Conservation (phyloP, 805 yeast species). For the Clavispora vitiphila region DNA sequence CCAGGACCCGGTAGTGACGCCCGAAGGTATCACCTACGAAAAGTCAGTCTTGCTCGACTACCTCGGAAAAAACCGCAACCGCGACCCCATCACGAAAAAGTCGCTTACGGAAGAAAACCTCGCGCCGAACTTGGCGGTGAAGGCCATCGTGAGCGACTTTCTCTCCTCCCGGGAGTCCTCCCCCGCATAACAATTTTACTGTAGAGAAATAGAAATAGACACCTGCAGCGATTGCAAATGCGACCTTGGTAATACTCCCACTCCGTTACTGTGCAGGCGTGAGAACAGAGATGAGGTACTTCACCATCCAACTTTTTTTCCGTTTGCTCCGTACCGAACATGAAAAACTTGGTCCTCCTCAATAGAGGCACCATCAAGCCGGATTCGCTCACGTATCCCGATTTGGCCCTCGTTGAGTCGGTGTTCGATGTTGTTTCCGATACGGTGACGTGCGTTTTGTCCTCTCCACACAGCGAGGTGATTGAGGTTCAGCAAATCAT, state of each 20-base stretch:
- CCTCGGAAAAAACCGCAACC: slow-evolving; percentile 22
- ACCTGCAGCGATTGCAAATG: neutral
- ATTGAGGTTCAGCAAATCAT: slow-evolving; percentile 74
- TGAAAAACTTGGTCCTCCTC: slow-evolving; percentile 48
- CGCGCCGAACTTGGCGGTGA: slow-evolving; percentile 37
- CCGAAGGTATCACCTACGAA: slow-evolving; percentile 41
- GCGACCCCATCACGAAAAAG: slow-evolving; percentile 40
- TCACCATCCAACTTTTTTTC: neutral
- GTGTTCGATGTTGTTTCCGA: slow-evolving; percentile 72
- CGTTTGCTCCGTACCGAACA: slow-evolving; percentile 8
- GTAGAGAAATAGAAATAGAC: no score
- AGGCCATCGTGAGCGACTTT: slow-evolving; percentile 8
- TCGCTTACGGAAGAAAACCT: slow-evolving; percentile 29
- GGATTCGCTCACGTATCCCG: slow-evolving; percentile 59
- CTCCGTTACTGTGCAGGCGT: neutral
- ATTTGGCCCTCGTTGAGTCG: slow-evolving; percentile 48
- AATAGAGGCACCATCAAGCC: slow-evolving; percentile 52
- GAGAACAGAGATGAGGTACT: neutral
- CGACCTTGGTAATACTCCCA: neutral
- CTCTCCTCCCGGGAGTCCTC: neutral
- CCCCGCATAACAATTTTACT: neutral
- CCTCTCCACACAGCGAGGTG: slow-evolving; percentile 46
- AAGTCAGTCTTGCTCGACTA: slow-evolving; percentile 33
- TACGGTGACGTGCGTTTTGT: slow-evolving; percentile 60
- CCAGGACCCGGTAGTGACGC: slow-evolving; percentile 41